A percentile compares a stretch with the other conserved stretches of the same genome.
phyloP scores from a whole-genome alignment of 2,329 filamentous ascomycete genomes.

The Penicillium capsulatum region DNA sequence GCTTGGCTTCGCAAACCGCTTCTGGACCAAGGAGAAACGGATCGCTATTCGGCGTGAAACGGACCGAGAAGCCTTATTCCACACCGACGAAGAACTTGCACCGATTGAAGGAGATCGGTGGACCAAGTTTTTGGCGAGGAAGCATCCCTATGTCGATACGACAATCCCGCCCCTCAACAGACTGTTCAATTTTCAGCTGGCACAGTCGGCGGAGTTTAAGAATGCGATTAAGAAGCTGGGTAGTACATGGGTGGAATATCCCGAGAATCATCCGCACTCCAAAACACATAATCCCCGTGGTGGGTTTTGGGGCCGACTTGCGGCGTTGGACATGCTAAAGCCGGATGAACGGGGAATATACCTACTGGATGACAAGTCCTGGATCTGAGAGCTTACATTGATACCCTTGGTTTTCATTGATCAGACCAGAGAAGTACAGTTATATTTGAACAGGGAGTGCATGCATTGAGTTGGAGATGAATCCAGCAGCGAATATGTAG shows the following conservation, averaged over 20 bases:
- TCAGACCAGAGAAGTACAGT: neutral
- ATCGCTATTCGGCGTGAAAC: conserved; percentile 11
- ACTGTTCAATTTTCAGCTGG: conserved; percentile 14
- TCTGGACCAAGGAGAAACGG: conserved; percentile 3
- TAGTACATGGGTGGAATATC: conserved; percentile 8
- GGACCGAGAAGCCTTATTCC: conserved; percentile 12
- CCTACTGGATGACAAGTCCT: conserved; percentile 15
- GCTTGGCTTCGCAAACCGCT: conserved; percentile 17
- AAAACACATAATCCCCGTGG: conserved; percentile 11
- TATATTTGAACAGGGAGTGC: too few relatives aligned
- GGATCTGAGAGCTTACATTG: conserved; percentile 2
- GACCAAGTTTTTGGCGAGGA: conserved; percentile 5
- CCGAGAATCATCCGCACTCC: conserved; percentile 11
- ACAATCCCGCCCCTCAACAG: conserved; percentile 9
- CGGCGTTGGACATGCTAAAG: conserved; percentile 13
- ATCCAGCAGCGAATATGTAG: too few relatives aligned
- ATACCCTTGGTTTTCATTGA: neutral
- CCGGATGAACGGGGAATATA: conserved; percentile 6
- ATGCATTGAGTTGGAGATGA: too few relatives aligned
- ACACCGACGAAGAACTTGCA: neutral
- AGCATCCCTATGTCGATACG: conserved; percentile 10
- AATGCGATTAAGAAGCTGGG: conserved; percentile 15
- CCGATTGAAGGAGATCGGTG: conserved; percentile 13
- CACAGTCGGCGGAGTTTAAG: conserved; percentile 1
- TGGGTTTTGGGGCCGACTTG: conserved; percentile 19